These are phyloP conservation scores for Lathyrus tuberosus DNA, from an alignment of 306 rosid genomes.

Conservation along the genomic window DNA sequence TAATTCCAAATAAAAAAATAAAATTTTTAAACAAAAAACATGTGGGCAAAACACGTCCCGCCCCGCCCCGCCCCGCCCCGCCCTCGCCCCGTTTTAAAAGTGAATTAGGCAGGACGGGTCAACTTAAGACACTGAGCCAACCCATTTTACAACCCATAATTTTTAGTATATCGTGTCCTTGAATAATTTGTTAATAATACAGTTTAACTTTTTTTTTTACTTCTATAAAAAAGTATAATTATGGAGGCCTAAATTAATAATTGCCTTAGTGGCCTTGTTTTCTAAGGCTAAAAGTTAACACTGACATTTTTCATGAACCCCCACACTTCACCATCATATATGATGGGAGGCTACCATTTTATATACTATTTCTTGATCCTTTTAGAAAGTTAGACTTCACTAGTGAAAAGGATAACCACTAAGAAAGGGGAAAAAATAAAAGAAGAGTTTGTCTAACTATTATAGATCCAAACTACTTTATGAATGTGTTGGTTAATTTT, in stretches of 20 bases:
- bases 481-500: conserved; percentile 33
- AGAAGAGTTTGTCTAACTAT: conserved; percentile 44
- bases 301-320: conserved; percentile 36
- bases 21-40: too few relatives aligned
- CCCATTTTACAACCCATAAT: too few relatives aligned
- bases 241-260: too few relatives aligned
- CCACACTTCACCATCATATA: conserved; percentile 41
- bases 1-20: too few relatives aligned
- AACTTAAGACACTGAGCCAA: too few relatives aligned
- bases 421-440: background rate
- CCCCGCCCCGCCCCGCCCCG: too few relatives aligned
- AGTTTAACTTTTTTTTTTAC: too few relatives aligned
- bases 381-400: conserved; percentile 38
- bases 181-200: background rate
- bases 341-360: conserved; percentile 32
- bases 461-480: conserved; percentile 42
- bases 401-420: conserved; percentile 35
- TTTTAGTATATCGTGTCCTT: too few relatives aligned
- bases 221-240: too few relatives aligned
- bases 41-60: too few relatives aligned
- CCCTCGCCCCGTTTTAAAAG: too few relatives aligned
- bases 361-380: conserved; percentile 20
- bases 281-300: conserved; percentile 22
- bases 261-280: conserved; percentile 11
- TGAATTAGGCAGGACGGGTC: too few relatives aligned